Evolutionary conservation across 2,329 filamentous ascomycete genomes (phyloP).

Genomic region (Rutstroemia sp.): DNA sequence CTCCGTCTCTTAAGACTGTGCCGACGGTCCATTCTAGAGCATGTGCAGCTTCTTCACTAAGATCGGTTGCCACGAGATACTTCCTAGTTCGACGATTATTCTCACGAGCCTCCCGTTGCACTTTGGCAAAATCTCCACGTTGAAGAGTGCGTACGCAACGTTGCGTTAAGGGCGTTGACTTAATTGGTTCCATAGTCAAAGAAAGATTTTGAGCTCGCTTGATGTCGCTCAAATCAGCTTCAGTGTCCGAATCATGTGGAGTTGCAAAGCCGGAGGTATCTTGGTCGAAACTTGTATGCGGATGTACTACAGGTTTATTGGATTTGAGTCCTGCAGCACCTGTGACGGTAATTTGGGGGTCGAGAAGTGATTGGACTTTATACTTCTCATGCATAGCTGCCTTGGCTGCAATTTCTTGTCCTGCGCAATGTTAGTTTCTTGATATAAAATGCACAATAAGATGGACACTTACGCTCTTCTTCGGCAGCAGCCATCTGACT

Average conservation of each 20-base stretch:
- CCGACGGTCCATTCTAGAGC: constrained; percentile 97
- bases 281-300: constrained; percentile 73
- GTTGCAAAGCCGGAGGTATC: constrained; percentile 42
- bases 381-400: constrained; percentile 19
- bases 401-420: constrained; percentile 18
- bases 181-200: constrained; percentile 72
- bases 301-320: constrained; percentile 60
- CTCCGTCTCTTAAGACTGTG: constrained; percentile 86
- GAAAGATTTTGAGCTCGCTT: constrained; percentile 79
- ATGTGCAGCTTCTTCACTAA: constrained; percentile 90
- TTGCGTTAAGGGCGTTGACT: constrained; percentile 67
- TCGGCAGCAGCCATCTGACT: constrained; percentile 68
- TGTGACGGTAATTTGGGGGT: constrained; percentile 60
- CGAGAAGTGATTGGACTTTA: constrained; percentile 32
- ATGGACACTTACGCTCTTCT: constrained; percentile 60
- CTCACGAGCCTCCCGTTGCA: constrained; percentile 71
- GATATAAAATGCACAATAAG: not conserved
- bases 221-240: constrained; percentile 77
- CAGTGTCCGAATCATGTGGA: constrained; percentile 75
- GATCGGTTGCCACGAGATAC: constrained; percentile 91
- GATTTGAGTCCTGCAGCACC: constrained; percentile 50
- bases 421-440: constrained; percentile 9
- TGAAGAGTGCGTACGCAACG: constrained; percentile 85
- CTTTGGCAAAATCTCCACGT: constrained; percentile 73
- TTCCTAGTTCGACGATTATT: constrained; percentile 74